Percentiles rank a stretch among this genome's conserved stretches.
These are phyloP conservation scores for Sarcodon aspratus DNA, from an alignment of 768 basidiomycete species.

Conservation along the genomic window DNA sequence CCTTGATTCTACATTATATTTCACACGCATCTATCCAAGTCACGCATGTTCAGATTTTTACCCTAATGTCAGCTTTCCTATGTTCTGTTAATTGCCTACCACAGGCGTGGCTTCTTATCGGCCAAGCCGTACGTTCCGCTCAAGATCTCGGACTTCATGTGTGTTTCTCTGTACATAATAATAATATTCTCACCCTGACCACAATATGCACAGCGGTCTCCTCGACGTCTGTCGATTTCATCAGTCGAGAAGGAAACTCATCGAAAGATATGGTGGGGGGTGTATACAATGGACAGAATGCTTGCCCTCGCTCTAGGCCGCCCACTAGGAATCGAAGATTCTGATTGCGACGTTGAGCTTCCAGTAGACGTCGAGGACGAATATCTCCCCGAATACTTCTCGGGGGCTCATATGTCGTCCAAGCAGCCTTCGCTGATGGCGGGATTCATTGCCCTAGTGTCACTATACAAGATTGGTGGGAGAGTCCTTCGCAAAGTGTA, in stretches of 20 bases:
- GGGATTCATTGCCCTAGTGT: conserved; percentile 64
- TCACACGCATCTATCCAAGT: conserved; percentile 79
- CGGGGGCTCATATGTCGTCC: conserved; percentile 44
- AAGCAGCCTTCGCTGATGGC: conserved; percentile 65
- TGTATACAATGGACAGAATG: conserved; percentile 86
- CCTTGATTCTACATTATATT: conserved; percentile 86
- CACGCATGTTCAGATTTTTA: conserved; percentile 83
- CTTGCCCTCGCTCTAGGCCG: conserved; percentile 83
- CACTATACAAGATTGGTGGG: conserved; percentile 78
- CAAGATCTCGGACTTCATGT: conserved; percentile 92
- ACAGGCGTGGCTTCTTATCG: conserved; percentile 87
- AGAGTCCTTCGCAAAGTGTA: conserved; percentile 77
- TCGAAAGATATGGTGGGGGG: conserved; percentile 90
- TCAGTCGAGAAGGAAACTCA: conserved; percentile 83
- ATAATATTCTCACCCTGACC: conserved; percentile 1
- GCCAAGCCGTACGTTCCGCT: conserved; percentile 81
- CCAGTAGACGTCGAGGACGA: conserved; percentile 83
- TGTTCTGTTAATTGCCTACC: conserved; percentile 91
- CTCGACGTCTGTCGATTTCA: conserved; percentile 56
- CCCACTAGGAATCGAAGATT: conserved; percentile 80
- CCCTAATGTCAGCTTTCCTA: conserved; percentile 81
- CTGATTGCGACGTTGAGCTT: conserved; percentile 82
- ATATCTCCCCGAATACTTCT: conserved; percentile 57
- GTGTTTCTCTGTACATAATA: conserved; percentile 6
- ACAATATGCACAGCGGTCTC: conserved; percentile 52